Conservation (phyloP, 257 asterid species). For the Rubia yunnanensis region DNA sequence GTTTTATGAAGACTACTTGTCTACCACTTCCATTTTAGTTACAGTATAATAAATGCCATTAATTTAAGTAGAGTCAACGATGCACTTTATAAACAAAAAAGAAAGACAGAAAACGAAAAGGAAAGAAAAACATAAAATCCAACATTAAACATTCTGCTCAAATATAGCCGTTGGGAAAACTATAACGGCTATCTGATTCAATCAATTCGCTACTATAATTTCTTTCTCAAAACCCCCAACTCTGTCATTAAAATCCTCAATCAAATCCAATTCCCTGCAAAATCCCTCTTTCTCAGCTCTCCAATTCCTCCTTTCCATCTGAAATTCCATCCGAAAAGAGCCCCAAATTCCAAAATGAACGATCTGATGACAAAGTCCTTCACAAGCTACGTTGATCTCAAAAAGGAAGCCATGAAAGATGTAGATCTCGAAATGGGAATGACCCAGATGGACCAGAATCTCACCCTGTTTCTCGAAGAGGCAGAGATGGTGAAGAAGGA, state of each 20-base stretch:
- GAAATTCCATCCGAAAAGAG: neutral
- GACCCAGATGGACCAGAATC: conserved; percentile 47
- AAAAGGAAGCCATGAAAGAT: conserved; percentile 46
- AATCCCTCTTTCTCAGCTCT: neutral
- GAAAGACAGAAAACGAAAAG: neutral
- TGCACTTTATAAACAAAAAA: neutral
- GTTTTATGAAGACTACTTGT: too few species aligned
- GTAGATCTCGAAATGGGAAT: conserved; percentile 62
- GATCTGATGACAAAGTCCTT: conserved; percentile 90
- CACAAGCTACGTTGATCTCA: conserved; percentile 85
- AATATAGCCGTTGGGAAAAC: conserved; percentile 41
- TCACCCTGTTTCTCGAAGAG: conserved; percentile 60
- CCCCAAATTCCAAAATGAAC: conserved; percentile 46
- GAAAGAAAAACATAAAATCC: neutral
- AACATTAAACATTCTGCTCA: neutral
- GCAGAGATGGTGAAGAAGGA: conserved; percentile 66
- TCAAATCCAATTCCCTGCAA: conserved; percentile 1
- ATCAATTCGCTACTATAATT: conserved; percentile 19
- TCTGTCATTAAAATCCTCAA: neutral
- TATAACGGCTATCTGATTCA: conserved; percentile 40
- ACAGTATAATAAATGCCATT: neutral
- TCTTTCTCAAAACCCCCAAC: neutral
- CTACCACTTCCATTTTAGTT: neutral
- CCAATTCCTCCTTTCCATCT: neutral
- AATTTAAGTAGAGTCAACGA: neutral